Percentiles rank a stretch among this genome's conserved stretches.
Conservation (phyloP, 2,329 filamentous ascomycete species). For the Metarhizium humberi region DNA sequence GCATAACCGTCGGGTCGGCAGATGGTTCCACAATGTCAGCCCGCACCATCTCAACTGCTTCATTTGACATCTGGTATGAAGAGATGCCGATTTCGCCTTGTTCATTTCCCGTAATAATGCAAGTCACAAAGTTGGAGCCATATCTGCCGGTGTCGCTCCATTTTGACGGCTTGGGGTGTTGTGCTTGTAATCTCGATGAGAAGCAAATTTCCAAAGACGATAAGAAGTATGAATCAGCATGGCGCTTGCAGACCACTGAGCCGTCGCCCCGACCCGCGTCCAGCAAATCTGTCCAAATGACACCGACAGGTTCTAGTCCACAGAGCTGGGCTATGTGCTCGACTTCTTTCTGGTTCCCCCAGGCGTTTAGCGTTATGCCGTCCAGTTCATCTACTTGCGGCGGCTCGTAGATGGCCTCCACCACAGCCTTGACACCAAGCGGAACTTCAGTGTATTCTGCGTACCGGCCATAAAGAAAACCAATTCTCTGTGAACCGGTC, state of each 20-base stretch:
- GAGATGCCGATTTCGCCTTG: constrained; percentile 80
- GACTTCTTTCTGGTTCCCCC: constrained; percentile 76
- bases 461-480: constrained; percentile 86
- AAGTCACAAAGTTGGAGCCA: constrained; percentile 95
- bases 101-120: constrained; percentile 88
- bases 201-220: constrained; percentile 89
- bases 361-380: constrained; percentile 74
- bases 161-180: constrained; percentile 82
- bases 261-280: constrained; percentile 76
- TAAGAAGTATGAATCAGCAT: constrained; percentile 89
- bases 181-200: constrained; percentile 77
- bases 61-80: constrained; percentile 90
- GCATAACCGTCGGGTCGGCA: constrained; percentile 85
- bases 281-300: constrained; percentile 89
- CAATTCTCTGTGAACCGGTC: constrained; percentile 74
- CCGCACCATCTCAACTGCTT: constrained; percentile 92
- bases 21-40: constrained; percentile 94
- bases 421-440: constrained; percentile 86
- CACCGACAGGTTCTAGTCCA: constrained; percentile 78
- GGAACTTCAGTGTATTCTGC: constrained; percentile 88
- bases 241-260: constrained; percentile 85
- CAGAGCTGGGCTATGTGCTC: constrained; percentile 74
- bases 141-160: constrained; percentile 95
- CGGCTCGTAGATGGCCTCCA: constrained; percentile 95
- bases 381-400: constrained; percentile 85